phyloP scores from a whole-genome alignment of 2,329 filamentous ascomycete genomes.

The Exophiala phaeomuriformis region DNA sequence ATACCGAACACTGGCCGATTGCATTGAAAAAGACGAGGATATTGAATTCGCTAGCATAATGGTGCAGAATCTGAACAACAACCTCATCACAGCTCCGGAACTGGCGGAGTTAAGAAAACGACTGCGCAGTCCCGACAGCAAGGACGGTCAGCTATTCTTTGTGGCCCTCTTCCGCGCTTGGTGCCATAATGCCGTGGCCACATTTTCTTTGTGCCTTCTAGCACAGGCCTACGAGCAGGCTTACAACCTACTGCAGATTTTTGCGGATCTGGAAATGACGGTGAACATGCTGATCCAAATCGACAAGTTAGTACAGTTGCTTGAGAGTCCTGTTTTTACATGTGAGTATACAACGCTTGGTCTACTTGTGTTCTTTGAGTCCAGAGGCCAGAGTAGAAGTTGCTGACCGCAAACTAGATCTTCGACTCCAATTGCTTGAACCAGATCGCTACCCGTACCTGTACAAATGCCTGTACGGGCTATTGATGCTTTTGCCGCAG shows the following conservation, averaged over 20 bases:
- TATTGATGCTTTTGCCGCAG: constrained; percentile 96
- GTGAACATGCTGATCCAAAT: constrained; percentile 98
- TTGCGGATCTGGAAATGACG: constrained; percentile 96
- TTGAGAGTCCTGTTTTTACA: constrained; percentile 96
- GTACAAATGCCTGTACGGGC: constrained; percentile 94
- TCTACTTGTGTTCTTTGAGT: constrained; percentile 8
- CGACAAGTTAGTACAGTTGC: constrained; percentile 91
- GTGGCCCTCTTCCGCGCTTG: constrained; percentile 90
- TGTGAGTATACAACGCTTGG: constrained; percentile 50
- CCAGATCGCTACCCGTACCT: constrained; percentile 91
- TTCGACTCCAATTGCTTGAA: constrained; percentile 88
- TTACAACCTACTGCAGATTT: constrained; percentile 90
- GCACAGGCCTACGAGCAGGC: constrained; percentile 98
- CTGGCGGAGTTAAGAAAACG: constrained; percentile 83
- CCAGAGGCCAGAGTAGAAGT: constrained; percentile 4
- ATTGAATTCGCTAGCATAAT: constrained; percentile 98
- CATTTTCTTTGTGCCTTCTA: constrained; percentile 88
- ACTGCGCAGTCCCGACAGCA: constrained; percentile 81
- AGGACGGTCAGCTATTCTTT: constrained; percentile 93
- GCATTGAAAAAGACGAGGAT: constrained; percentile 94
- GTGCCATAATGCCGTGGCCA: constrained; percentile 98
- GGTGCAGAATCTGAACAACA: constrained; percentile 99
- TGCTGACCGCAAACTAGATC: constrained; percentile 50
- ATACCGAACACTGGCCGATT: constrained; percentile 90
- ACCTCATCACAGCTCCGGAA: constrained; percentile 94